Conservation (phyloP, 352 stramenopile genomes). For the Globisporangium barbulae region DNA sequence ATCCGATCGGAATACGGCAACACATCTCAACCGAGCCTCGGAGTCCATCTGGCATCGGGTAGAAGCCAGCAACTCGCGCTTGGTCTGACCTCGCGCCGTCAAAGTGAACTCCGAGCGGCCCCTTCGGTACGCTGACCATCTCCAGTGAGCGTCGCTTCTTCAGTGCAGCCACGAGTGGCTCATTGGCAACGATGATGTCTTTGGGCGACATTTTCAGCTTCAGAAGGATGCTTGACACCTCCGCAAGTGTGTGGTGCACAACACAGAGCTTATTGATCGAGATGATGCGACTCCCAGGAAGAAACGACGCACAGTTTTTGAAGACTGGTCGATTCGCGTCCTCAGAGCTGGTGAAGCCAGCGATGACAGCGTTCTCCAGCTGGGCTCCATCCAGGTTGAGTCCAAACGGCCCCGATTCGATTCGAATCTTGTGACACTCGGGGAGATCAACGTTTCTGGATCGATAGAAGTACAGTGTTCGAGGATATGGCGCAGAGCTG, state of each 20-base stretch:
- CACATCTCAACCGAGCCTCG: slow-evolving; percentile 32
- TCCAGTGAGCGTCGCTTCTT: slow-evolving; percentile 10
- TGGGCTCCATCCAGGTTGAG: slow-evolving; percentile 43
- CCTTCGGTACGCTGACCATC: slow-evolving; percentile 28
- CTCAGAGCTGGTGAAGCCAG: slow-evolving; percentile 36
- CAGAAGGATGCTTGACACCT: slow-evolving; percentile 35
- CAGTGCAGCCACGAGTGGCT: slow-evolving; percentile 26
- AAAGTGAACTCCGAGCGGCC: slow-evolving; percentile 49
- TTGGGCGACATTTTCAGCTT: slow-evolving; percentile 42
- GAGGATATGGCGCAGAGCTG: slow-evolving; percentile 25
- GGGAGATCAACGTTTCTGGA: slow-evolving; percentile 14
- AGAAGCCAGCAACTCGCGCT: slow-evolving; percentile 40
- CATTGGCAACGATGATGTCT: slow-evolving; percentile 45
- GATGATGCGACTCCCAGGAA: slow-evolving; percentile 53
- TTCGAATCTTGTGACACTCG: slow-evolving; percentile 39
- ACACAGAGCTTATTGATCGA: slow-evolving; percentile 65
- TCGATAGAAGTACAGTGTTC: slow-evolving; percentile 38
- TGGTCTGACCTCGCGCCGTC: slow-evolving; percentile 24
- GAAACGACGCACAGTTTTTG: slow-evolving; percentile 27
- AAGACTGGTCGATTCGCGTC: slow-evolving; percentile 40
- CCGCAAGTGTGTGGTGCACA: slow-evolving; percentile 36
- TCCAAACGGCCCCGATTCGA: slow-evolving; percentile 43
- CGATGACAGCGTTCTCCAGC: slow-evolving; percentile 30
- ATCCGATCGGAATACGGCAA: slow-evolving; percentile 30
- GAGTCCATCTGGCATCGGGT: slow-evolving; percentile 25